Evolutionary conservation across 805 yeast genomes (phyloP).

Genomic region (Komagataella ulmi): DNA sequence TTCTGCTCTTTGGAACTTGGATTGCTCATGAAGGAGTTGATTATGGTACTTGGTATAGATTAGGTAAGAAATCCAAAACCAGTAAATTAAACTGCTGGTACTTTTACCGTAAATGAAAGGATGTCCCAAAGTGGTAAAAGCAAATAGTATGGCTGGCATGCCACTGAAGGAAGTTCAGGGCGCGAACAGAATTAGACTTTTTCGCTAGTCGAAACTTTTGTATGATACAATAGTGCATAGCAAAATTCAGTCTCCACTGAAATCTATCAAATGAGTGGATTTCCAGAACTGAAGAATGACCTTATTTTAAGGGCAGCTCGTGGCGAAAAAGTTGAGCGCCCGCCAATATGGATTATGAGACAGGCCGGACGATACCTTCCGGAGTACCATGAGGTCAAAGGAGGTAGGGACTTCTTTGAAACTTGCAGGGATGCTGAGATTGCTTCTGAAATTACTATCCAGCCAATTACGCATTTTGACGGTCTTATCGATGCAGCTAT

Average conservation of each 20-base stretch:
- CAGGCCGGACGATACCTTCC: conserved; percentile 95
- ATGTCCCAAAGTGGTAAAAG: background rate
- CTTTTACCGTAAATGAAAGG: background rate
- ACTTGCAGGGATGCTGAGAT: conserved; percentile 91
- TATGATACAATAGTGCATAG: background rate
- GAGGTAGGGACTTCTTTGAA: conserved; percentile 77
- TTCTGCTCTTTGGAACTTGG: background rate
- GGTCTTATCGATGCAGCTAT: conserved; percentile 95
- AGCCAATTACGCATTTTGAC: conserved; percentile 81
- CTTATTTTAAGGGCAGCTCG: conserved; percentile 82
- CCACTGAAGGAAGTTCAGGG: background rate
- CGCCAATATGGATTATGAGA: conserved; percentile 97
- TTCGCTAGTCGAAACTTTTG: background rate
- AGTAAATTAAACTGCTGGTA: background rate
- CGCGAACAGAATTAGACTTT: background rate
- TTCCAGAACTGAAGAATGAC: conserved; percentile 79
- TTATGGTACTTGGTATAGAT: background rate
- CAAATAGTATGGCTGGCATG: background rate
- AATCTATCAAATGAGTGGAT: conserved; percentile 12
- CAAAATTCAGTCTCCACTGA: background rate
- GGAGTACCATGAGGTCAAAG: conserved; percentile 86
- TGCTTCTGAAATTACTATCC: conserved; percentile 90
- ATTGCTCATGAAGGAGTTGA: background rate
- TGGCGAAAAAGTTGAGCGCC: conserved; percentile 87
- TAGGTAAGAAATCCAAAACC: background rate